Base-by-base conservation (phyloP, 768 basidiomycete genomes). In the Tephrocybe sp. region DNA sequence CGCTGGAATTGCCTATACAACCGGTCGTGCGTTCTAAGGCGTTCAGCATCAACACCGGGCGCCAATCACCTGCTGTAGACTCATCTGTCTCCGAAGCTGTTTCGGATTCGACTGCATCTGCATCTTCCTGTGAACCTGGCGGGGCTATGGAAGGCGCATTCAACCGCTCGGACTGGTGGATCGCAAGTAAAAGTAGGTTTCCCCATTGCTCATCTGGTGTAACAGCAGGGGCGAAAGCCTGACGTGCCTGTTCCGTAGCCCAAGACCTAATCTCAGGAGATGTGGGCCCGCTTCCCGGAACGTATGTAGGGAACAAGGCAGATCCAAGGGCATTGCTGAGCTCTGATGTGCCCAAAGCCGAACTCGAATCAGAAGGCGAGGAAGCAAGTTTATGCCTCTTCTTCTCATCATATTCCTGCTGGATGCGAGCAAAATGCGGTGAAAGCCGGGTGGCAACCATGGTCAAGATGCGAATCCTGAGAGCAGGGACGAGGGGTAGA, bases 171-270 rank as follows among this genome's bases (percentile, higher is more conserved):
- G 55, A 51, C 32, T 57, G 55, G 19, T 54, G 60, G 9, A 71
- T 55, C 16, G 74, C 72, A 34, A 80, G 60, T 12, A 77, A 52
- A 5, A 63, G 43, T 7, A 82, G 53, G 39, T 71, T 73, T 31
- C 53, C 63, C 80, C 80, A 82, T 8, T 75, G 74, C 19, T 53
- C 49, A 22, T 66, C 60, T 26, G 61, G 51, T 1, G 71, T 32
- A 19, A 66, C 27, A 2, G 32, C 34, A 3, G 72, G 60, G n/a
- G 64, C 58, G 44, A 78, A 69, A 12, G 60, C 62, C 18, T 52
- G 48, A 1, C 19, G 51, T 18, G 57, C 59, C 34, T 68, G 59
- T 15, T 54, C 37, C 9, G 47, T 42, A 3, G 64, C 65, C 72
- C 71, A 72, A 1, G 53, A 48, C 3, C 47, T 46, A 9, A 69